Conservation (phyloP, 2,329 filamentous ascomycete species). For the Scleromitrula shiraiana region DNA sequence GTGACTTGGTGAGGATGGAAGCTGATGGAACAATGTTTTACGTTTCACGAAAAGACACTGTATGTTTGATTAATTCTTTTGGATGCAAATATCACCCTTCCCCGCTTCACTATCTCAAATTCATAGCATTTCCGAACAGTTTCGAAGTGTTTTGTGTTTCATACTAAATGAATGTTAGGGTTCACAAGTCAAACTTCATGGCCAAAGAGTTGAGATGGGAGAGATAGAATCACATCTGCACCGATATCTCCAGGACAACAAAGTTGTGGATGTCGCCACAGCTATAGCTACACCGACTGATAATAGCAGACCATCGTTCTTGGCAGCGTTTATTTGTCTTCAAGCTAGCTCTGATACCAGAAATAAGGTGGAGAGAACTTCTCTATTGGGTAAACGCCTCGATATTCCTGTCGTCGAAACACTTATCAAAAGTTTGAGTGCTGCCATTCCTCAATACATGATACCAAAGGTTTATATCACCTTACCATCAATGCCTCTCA, state of each 20-base stretch:
- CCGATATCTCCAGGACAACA: neutral
- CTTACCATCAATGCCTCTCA: constrained; percentile 25
- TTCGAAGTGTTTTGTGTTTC: neutral
- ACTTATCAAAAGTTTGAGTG: neutral
- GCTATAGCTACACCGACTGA: neutral
- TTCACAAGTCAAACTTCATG: constrained; percentile 53
- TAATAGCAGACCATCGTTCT: neutral
- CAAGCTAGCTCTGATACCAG: neutral
- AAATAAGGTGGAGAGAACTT: neutral
- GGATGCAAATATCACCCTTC: neutral
- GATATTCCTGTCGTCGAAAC: neutral
- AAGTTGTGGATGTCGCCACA: neutral
- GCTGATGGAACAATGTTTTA: constrained; percentile 43
- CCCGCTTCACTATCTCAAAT: neutral
- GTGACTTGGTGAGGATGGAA: constrained; percentile 49
- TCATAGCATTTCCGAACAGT: no score
- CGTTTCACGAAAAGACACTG: constrained; percentile 54
- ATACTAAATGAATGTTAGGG: neutral
- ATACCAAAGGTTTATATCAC: constrained; percentile 29
- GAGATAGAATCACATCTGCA: constrained; percentile 40
- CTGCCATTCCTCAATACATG: constrained; percentile 26
- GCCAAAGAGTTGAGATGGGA: constrained; percentile 55
- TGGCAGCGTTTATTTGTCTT: constrained; percentile 1
- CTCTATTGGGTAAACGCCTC: neutral
- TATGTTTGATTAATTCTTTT: neutral